A percentile compares a stretch with the other conserved stretches of the same genome.
phyloP scores from a whole-genome alignment of 345 rosid genomes.

The Eucalyptus regnans region DNA sequence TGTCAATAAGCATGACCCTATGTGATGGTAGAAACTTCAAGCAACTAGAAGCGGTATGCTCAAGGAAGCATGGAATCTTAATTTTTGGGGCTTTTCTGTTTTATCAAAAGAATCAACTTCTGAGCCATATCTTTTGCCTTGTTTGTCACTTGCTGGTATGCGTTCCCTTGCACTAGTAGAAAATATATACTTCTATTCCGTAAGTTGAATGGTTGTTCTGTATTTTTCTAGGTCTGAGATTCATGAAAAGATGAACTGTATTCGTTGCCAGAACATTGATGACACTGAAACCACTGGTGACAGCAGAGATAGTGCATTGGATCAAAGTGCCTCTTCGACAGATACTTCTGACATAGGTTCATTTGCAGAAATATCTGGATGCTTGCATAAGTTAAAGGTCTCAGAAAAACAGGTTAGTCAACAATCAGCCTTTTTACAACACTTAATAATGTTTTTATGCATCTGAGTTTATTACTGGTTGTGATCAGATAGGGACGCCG shows the following conservation, averaged over 20 bases:
- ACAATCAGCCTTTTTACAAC: conserved; percentile 7
- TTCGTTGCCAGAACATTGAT: conserved; percentile 36
- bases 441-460: neutral
- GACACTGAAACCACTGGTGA: conserved; percentile 11
- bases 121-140: neutral
- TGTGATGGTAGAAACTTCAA: neutral
- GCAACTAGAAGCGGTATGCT: neutral
- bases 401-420: conserved; percentile 75
- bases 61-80: neutral
- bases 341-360: conserved; percentile 40
- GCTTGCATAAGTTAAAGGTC: conserved; percentile 50
- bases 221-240: conserved; percentile 65
- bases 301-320: conserved; percentile 11
- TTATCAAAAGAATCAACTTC: neutral
- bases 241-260: conserved; percentile 79
- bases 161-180: neutral
- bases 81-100: neutral
- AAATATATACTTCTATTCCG: neutral
- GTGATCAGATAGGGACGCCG: conserved; percentile 71
- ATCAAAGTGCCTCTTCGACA: neutral
- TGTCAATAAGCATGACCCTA: neutral
- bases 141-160: neutral
- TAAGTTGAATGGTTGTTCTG: neutral
- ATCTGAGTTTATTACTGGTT: neutral
- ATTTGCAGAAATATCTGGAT: conserved; percentile 72